Percentiles rank a stretch among this genome's conserved stretches.
Conservation (phyloP, 371 early-diverging fungal genomes). For the Rhizopus microsporus region DNA sequence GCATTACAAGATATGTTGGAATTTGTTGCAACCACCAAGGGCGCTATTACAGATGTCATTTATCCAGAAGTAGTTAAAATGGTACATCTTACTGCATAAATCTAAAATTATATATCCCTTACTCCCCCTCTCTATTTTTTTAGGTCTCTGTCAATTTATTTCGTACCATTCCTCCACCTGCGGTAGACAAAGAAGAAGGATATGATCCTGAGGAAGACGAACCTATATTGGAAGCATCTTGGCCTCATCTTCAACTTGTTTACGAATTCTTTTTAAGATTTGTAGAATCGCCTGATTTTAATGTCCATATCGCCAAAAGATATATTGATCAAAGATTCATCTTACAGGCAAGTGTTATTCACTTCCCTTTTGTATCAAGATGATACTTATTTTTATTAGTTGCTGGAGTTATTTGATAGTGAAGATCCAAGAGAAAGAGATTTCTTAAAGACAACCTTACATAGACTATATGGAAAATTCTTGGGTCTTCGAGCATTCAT, state of each 20-base stretch:
- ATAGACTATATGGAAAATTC: conserved; percentile 97
- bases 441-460: conserved; percentile 95
- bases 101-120: neutral
- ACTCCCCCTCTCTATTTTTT: neutral
- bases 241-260: conserved; percentile 97
- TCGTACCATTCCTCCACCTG: conserved; percentile 92
- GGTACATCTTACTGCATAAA: conserved; percentile 57
- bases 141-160: conserved; percentile 92
- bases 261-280: conserved; percentile 97
- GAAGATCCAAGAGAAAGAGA: conserved; percentile 98
- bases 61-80: conserved; percentile 91
- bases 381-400: conserved; percentile 39
- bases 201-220: conserved; percentile 99
- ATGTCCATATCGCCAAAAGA: conserved; percentile 79
- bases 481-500: conserved; percentile 94
- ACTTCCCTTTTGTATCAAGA: neutral
- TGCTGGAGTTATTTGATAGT: conserved; percentile 94
- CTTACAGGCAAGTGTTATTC: conserved; percentile 16
- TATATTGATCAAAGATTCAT: conserved; percentile 30
- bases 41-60: conserved; percentile 79
- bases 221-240: conserved; percentile 91
- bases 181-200: conserved; percentile 88
- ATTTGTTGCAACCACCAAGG: conserved; percentile 83
- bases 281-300: conserved; percentile 96
- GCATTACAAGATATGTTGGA: conserved; percentile 90